Percentiles rank a stretch among this genome's conserved stretches.
phyloP scores from a whole-genome alignment of 768 basidiomycete species.

The Auriscalpium vulgare region DNA sequence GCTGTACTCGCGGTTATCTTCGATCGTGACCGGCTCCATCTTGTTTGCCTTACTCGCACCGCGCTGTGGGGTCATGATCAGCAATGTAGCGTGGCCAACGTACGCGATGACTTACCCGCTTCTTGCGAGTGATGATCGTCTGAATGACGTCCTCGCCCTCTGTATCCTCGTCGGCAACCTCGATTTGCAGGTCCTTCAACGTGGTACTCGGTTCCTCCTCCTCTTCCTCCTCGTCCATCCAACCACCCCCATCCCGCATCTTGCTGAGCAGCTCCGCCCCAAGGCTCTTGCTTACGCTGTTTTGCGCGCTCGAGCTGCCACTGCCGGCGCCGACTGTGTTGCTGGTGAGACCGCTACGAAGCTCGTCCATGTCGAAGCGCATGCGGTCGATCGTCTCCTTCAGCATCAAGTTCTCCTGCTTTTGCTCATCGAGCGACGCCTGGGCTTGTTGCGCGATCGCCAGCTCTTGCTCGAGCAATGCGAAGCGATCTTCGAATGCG shows the following conservation, averaged over 20 bases:
- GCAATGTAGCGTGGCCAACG: background rate
- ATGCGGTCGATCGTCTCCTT: conserved; percentile 96
- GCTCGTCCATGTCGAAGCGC: conserved; percentile 90
- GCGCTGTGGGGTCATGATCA: conserved; percentile 2
- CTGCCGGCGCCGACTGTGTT: conserved; percentile 28
- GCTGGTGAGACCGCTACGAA: conserved; percentile 45
- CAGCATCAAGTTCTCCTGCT: conserved; percentile 86
- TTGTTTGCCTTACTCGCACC: conserved; percentile 54
- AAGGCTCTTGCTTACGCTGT: conserved; percentile 63
- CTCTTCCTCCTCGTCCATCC: conserved; percentile 32
- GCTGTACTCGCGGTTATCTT: conserved; percentile 67
- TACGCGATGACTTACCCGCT: conserved; percentile 39
- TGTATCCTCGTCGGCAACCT: conserved; percentile 42
- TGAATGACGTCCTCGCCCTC: conserved; percentile 74
- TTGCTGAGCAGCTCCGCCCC: conserved; percentile 65
- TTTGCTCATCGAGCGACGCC: conserved; percentile 78
- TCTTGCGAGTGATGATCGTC: conserved; percentile 83
- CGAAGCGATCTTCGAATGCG: conserved; percentile 63
- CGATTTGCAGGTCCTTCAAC: conserved; percentile 27
- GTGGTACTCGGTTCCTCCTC: conserved; percentile 25
- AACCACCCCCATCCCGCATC: conserved; percentile 38
- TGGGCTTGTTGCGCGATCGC: conserved; percentile 62
- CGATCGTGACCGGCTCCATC: conserved; percentile 35
- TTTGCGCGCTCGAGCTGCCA: conserved; percentile 42
- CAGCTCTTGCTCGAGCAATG: conserved; percentile 66